A percentile compares a stretch with the other conserved stretches of the same genome.
phyloP scores from a whole-genome alignment of 805 yeast genomes.

The Yarrowia sp. region DNA sequence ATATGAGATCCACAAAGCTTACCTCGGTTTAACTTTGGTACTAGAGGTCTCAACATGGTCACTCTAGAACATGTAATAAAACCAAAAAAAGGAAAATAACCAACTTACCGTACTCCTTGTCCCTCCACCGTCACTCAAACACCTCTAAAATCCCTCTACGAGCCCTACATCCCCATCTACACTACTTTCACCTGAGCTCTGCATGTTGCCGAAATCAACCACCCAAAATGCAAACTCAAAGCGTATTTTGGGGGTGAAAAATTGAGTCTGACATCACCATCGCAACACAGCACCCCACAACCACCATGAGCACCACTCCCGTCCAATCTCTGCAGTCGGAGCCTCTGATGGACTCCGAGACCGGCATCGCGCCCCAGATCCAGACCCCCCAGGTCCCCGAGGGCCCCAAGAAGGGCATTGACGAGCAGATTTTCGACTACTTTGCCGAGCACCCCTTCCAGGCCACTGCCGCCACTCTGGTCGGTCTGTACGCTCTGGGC shows the following conservation, averaged over 20 bases:
- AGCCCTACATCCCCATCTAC: background rate
- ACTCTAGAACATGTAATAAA: no score
- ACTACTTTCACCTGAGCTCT: background rate
- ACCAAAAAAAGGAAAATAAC: no score
- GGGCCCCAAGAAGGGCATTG: conserved; percentile 25
- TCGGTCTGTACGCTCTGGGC: conserved; percentile 24
- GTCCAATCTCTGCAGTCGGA: conserved; percentile 13
- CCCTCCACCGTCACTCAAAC: no score
- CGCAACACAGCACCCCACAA: background rate
- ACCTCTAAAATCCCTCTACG: background rate
- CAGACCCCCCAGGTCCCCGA: conserved; percentile 14
- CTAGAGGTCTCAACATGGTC: background rate
- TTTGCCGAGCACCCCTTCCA: conserved; percentile 26
- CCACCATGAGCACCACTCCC: conserved; percentile 20
- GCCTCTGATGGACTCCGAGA: conserved; percentile 18
- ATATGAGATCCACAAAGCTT: background rate
- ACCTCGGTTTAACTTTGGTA: background rate
- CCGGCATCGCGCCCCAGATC: conserved; percentile 3
- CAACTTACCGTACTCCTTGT: no score
- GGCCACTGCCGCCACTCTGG: conserved; percentile 21
- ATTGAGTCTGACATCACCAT: conserved; percentile 2
- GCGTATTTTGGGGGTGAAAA: background rate
- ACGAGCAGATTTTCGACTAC: conserved; percentile 27
- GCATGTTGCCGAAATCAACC: background rate
- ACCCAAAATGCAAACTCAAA: background rate